These are phyloP conservation scores for Candida stauntonica DNA, from an alignment of 805 yeast species.

Conservation along the genomic window DNA sequence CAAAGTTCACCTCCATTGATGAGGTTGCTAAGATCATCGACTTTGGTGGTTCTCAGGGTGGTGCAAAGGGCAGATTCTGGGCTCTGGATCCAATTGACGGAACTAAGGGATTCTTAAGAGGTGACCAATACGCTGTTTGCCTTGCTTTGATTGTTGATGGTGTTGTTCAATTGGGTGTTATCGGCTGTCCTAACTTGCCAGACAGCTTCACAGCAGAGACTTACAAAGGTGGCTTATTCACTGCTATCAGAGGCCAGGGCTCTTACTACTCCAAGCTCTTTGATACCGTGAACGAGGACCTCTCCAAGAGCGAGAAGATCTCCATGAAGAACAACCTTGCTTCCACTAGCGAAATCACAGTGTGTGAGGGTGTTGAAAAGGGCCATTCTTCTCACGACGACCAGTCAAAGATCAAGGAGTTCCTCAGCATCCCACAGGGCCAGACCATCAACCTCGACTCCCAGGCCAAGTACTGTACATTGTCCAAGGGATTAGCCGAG, in stretches of 20 bases:
- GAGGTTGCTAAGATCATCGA: conserved; percentile 67
- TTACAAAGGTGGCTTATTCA: conserved; percentile 67
- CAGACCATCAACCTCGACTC: conserved; percentile 82
- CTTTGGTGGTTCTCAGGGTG: conserved; percentile 76
- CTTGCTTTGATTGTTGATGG: conserved; percentile 86
- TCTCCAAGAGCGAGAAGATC: conserved; percentile 33
- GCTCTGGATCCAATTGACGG: conserved; percentile 98
- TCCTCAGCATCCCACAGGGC: conserved; percentile 52
- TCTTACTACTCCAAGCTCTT: conserved; percentile 43
- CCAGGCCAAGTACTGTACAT: conserved; percentile 91
- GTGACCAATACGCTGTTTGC: conserved; percentile 96
- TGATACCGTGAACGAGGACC: conserved; percentile 34
- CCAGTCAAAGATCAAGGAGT: conserved; percentile 68
- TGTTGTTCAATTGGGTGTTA: conserved; percentile 79
- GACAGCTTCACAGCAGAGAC: conserved; percentile 30
- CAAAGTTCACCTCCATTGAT: conserved; percentile 38
- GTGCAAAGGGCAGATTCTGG: conserved; percentile 82
- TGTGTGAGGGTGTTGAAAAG: conserved; percentile 92
- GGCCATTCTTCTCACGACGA: conserved; percentile 91
- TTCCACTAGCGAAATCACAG: conserved; percentile 48
- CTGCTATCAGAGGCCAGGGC: conserved; percentile 66
- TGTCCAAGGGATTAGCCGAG: conserved; percentile 90
- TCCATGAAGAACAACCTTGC: conserved; percentile 45
- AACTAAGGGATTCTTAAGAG: conserved; percentile 91
- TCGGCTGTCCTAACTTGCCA: conserved; percentile 93